These are phyloP conservation scores for Boeremia exigua DNA, from an alignment of 2,329 filamentous ascomycete species.

Conservation along the genomic window DNA sequence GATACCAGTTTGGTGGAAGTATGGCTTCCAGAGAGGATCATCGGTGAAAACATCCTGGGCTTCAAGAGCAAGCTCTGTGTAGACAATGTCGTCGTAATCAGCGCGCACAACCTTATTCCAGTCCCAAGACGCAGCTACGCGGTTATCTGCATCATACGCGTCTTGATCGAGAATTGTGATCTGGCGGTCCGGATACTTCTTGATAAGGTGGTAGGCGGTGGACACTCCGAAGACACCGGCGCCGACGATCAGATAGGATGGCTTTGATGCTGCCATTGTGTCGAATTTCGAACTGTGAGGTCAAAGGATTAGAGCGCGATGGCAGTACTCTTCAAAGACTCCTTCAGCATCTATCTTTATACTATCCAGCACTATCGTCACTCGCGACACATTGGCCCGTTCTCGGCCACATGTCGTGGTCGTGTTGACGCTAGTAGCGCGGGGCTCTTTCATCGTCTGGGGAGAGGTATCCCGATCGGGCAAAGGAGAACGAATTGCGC, in stretches of 20 bases:
- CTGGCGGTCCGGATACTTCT: constrained; percentile 49
- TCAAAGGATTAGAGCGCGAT: constrained; percentile 20
- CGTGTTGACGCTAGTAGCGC: constrained; percentile 22
- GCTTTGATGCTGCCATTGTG: constrained; percentile 37
- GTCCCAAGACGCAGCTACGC: constrained; percentile 70
- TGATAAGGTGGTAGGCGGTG: constrained; percentile 49
- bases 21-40: constrained; percentile 62
- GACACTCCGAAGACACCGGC: constrained; percentile 48
- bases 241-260: constrained; percentile 45
- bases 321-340: constrained; percentile 11
- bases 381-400: constrained; percentile 25
- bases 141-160: constrained; percentile 39
- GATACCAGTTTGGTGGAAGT: constrained; percentile 60
- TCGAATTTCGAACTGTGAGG: constrained; percentile 22
- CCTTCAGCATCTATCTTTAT: constrained; percentile 26
- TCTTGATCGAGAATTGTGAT: constrained; percentile 51
- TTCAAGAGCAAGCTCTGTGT: constrained; percentile 69
- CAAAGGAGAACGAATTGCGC: constrained; percentile 36
- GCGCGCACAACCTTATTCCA: constrained; percentile 76
- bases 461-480: constrained; percentile 37
- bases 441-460: constrained; percentile 28
- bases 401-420: constrained; percentile 29
- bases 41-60: constrained; percentile 67
- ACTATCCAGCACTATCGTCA: constrained; percentile 12
- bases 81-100: constrained; percentile 70